phyloP scores from a whole-genome alignment of 352 stramenopile species.

The Pseudoperonospora humuli region DNA sequence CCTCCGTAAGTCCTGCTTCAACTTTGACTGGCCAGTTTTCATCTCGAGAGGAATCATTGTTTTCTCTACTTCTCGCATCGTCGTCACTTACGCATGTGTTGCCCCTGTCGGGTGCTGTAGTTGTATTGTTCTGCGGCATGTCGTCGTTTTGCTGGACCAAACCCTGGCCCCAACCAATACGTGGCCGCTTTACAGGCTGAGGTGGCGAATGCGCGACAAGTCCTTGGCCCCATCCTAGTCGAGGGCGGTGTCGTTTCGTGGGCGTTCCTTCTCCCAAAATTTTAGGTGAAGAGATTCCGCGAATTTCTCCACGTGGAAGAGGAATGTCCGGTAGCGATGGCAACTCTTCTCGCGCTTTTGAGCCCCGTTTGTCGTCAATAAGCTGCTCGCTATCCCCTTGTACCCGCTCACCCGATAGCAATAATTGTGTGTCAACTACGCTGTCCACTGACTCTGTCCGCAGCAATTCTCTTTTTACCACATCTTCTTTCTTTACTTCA shows the following conservation, averaged over 20 bases:
- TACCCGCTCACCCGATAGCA: slow-evolving; percentile 5
- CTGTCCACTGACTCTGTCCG: slow-evolving; percentile 20
- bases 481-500: slow-evolving; percentile 18
- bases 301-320: slow-evolving; percentile 20
- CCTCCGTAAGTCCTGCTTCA: slow-evolving; percentile 5
- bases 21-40: neutral
- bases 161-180: slow-evolving; percentile 77
- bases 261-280: slow-evolving; percentile 21
- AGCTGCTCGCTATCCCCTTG: slow-evolving; percentile 13
- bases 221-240: slow-evolving; percentile 78
- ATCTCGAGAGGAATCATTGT: neutral
- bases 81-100: neutral
- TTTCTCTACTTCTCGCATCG: slow-evolving; percentile 8
- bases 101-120: slow-evolving; percentile 1
- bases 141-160: slow-evolving; percentile 43
- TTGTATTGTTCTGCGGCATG: neutral
- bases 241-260: slow-evolving; percentile 55
- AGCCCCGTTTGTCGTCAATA: neutral
- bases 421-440: slow-evolving; percentile 12
- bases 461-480: slow-evolving; percentile 16
- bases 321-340: slow-evolving; percentile 63
- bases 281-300: slow-evolving; percentile 8
- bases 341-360: slow-evolving; percentile 35
- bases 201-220: slow-evolving; percentile 58
- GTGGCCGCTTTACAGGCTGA: slow-evolving; percentile 58